A percentile compares a stretch with the other conserved stretches of the same genome.
Evolutionary conservation across 805 yeast species (phyloP).

Genomic region (Jamesozyma piceae): DNA sequence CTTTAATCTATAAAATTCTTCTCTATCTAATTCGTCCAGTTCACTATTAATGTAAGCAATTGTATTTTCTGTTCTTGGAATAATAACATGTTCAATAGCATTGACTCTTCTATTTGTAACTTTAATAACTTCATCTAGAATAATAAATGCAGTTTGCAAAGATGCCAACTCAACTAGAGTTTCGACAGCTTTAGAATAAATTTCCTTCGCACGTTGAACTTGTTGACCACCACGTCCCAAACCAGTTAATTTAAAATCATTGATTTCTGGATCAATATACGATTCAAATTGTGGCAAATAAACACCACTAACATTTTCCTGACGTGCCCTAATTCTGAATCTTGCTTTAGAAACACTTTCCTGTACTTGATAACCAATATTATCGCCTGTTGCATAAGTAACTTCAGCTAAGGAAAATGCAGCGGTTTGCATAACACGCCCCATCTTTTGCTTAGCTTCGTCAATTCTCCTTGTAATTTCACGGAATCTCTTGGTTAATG

Average conservation of each 20-base stretch:
- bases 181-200: conserved; percentile 93
- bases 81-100: conserved; percentile 96
- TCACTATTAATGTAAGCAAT: conserved; percentile 87
- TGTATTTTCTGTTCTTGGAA: conserved; percentile 95
- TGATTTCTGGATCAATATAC: conserved; percentile 70
- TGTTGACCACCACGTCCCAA: conserved; percentile 98
- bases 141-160: conserved; percentile 91
- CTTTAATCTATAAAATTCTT: conserved; percentile 92
- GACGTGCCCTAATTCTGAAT: conserved; percentile 81
- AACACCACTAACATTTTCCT: conserved; percentile 95
- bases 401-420: conserved; percentile 96
- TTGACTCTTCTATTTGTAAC: conserved; percentile 97
- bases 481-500: conserved; percentile 89
- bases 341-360: conserved; percentile 82
- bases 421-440: conserved; percentile 95
- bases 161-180: conserved; percentile 93
- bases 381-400: conserved; percentile 94
- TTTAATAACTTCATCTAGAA: conserved; percentile 93
- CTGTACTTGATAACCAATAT: conserved; percentile 90
- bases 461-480: conserved; percentile 91
- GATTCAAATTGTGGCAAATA: conserved; percentile 87
- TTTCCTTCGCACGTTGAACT: conserved; percentile 86
- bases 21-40: conserved; percentile 95
- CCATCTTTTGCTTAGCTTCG: conserved; percentile 94
- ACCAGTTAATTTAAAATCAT: conserved; percentile 94